Base-by-base conservation (phyloP, 257 asterid genomes). In the Solanum gracilifrons region DNA sequence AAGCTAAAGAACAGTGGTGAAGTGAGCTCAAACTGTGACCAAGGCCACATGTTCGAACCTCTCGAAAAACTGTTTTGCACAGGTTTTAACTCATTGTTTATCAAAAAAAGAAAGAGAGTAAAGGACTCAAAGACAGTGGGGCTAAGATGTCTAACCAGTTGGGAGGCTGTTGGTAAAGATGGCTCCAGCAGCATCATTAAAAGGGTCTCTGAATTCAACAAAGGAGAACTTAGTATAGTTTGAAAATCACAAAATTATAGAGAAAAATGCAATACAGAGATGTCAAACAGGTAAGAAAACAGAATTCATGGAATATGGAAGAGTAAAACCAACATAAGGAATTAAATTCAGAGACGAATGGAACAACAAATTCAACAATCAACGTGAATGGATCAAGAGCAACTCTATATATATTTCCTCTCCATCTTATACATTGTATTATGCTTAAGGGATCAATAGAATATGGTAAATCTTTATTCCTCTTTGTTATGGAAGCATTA, bases 111-210 rank as follows among this genome's bases (percentile, higher is more conserved):
- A 21, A 8, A 39, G 5, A 68, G 69, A 21, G n/a, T 43, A 77
- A 69, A 83, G 20, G 72, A 36, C 84, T 55, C 15, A 10, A 72
- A 88, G 79, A 23, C 23, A 21, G 41, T 58, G 36, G 15, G 86
- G 66, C 48, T 23, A 82, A 69, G 27, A 9, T 16, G 35, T 92
- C 98, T 90, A 86, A 95, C 98, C 94, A 93, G 23, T 88, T 92
- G 87, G 68, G 93, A 91, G 62, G 91, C 62, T 48, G 87, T 89
- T 76, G 94, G 94, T 88, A 94, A 88, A 64, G 91, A 88, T 80
- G 94, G 92, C 71, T 90, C 96, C 89, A 92, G 91, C 88, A 95
- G 91, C 94, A 93, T 90, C 88, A 88, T 90, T 83, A 90, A 60
- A 46, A 95, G 90, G 83, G 93, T 87, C 87, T 51, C 98, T 94